Evolutionary conservation across 2,329 filamentous ascomycete genomes (phyloP), one percentile per base, ranked within the genome.

Genomic region (Didymella pomorum): DNA sequence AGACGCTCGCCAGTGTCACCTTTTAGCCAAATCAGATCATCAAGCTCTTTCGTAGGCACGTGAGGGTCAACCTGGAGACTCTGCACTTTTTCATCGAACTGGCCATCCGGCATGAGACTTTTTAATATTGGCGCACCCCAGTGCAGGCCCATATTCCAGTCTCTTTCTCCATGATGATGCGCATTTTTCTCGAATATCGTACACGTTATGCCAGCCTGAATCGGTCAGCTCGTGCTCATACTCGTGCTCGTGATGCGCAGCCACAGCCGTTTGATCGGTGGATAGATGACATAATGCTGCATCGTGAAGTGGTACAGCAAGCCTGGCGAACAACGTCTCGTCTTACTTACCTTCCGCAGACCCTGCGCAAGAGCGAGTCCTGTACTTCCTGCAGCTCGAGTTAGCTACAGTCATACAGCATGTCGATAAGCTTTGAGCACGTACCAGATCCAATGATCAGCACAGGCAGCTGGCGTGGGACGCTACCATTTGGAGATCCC

Each of bases 111-210:
- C 26, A 89, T 75, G 21, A 88, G 76, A 8, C 77, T 69, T 43
- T 82, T 78, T 39, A 89, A 76, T 1, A 79, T 79, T 0, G 82
- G 78, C 8, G 88, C 78, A 4, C 83, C 84, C 86, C 86, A 89
- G 68, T 88, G 85, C 56, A 89, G 76, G 0, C 86, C 88, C 56
- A 89, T 76, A 3, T 86, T 87, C 87, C 86, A 89, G 61, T 87
- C 86, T 76, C 83, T 29, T 81, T 83, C 56, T 72, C 76, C 41
- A 37, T 65, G 60, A 31, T 83, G 76, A 39, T 82, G 79, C 5
- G 68, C 56, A 62, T 86, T 83, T 41, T 83, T 83, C 72, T 88
- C 86, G 66, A 83, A 87, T 42, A 88, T 81, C 35, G 71, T 77
- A 71, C 85, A 87, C 60, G 58, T 39, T 50, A 77, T 70, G 6